Conservation (phyloP, 176 grass and related monocot species). For the Oryza rufipogon region DNA sequence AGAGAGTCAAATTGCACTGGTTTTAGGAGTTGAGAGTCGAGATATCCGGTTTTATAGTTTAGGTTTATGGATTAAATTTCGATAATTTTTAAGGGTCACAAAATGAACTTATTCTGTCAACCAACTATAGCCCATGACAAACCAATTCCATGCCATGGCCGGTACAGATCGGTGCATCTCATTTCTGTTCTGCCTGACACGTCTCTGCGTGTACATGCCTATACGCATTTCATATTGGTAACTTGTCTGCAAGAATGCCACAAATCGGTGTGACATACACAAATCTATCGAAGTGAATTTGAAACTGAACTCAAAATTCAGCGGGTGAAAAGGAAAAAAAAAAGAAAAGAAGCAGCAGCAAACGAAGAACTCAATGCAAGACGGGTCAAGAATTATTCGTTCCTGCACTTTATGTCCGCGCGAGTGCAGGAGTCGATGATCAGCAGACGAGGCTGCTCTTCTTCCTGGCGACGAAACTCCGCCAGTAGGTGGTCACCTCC, state of each 20-base stretch:
- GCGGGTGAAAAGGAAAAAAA: neutral
- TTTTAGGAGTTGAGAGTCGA: too few species aligned
- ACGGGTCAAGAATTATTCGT: conserved; percentile 11
- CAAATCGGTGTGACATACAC: neutral
- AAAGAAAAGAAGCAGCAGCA: neutral
- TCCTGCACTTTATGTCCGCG: neutral
- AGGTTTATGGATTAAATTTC: too few species aligned
- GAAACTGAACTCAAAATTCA: neutral
- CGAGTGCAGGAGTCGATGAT: neutral
- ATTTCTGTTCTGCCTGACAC: too few species aligned
- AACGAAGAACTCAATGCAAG: conserved; percentile 2
- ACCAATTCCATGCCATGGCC: too few species aligned
- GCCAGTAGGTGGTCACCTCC: conserved; percentile 67
- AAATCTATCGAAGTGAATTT: neutral
- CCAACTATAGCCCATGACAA: neutral
- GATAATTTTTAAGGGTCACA: too few species aligned
- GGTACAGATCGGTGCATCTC: too few species aligned
- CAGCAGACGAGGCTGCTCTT: conserved; percentile 65
- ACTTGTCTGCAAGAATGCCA: neutral
- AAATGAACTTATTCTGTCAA: too few species aligned
- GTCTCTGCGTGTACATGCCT: too few species aligned
- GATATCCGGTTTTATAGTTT: too few species aligned
- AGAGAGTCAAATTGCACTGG: too few species aligned
- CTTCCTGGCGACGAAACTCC: conserved; percentile 66
- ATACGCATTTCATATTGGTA: neutral